Percentiles rank a stretch among this genome's conserved stretches.
Conservation (phyloP, 2,329 filamentous ascomycete species). For the Thelonectria discophora region DNA sequence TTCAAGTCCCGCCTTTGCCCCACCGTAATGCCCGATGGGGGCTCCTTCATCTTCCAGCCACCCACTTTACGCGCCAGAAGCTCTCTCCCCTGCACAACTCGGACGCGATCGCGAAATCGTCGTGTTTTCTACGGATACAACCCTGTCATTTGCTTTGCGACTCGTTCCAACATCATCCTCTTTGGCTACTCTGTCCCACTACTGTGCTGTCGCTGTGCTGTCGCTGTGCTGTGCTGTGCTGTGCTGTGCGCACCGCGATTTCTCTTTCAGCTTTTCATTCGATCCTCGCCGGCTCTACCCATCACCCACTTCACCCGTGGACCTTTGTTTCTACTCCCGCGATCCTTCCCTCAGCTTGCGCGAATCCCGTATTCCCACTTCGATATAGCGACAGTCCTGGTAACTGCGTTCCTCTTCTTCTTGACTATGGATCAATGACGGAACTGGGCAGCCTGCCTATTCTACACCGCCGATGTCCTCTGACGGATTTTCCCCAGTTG, state of each 20-base stretch:
- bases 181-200: slow-evolving; percentile 22
- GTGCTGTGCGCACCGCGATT: slow-evolving; percentile 6
- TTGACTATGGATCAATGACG: slow-evolving; percentile 49
- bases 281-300: not conserved
- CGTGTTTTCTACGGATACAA: slow-evolving; percentile 29
- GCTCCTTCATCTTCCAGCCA: slow-evolving; percentile 32
- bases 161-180: slow-evolving; percentile 32
- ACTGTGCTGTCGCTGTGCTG: slow-evolving; percentile 21
- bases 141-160: slow-evolving; percentile 18
- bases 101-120: slow-evolving; percentile 37
- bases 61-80: slow-evolving; percentile 41
- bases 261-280: not conserved
- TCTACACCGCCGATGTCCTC: slow-evolving; percentile 39
- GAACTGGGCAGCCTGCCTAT: slow-evolving; percentile 41
- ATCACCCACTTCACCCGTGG: not conserved
- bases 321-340: not conserved
- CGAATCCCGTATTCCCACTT: slow-evolving; percentile 10
- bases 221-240: slow-evolving; percentile 22
- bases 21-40: not conserved
- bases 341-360: slow-evolving; percentile 6
- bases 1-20: not conserved
- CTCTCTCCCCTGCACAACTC: slow-evolving; percentile 14
- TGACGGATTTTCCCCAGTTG: slow-evolving; percentile 33
- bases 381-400: slow-evolving; percentile 15
- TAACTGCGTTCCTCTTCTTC: slow-evolving; percentile 20